Evolutionary conservation across 257 asterid species (phyloP), one percentile per base, ranked within the genome.

Genomic region (Echites panduratus): DNA sequence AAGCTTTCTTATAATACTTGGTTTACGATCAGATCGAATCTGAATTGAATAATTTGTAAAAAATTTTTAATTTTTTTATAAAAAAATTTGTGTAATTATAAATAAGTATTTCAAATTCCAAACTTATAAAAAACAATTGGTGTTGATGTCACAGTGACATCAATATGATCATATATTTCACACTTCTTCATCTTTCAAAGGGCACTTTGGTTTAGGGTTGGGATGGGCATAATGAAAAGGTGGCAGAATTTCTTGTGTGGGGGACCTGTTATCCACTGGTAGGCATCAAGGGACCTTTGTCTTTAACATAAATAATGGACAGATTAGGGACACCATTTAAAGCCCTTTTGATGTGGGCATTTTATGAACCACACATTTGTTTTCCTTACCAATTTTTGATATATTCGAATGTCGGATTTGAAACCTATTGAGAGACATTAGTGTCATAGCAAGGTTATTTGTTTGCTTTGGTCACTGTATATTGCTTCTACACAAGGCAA

Each of bases 81-180:
- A n/a, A n/a, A n/a, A n/a, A n/a, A n/a, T n/a, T n/a, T n/a, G n/a
- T n/a, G n/a, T n/a, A n/a, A n/a, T n/a, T n/a, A n/a, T n/a, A n/a
- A n/a, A n/a, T n/a, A n/a, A n/a, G n/a, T n/a, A n/a, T n/a, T n/a
- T n/a, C n/a, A n/a, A n/a, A n/a, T n/a, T n/a, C n/a, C n/a, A n/a
- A n/a, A n/a, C n/a, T n/a, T n/a, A n/a, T n/a, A n/a, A n/a, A n/a
- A n/a, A n/a, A n/a, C n/a, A n/a, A n/a, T n/a, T n/a, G n/a, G n/a
- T n/a, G n/a, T n/a, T n/a, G 38, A 54, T 24, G 74, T 56, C 74
- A 70, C 14, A 12, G 20, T 70, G 74, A 70, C 24, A 8, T 40
- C 74, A 40, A 12, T 47, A n/a, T 41, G 41, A 24, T 53, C 52
- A 1, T 4, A 38, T 14, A n/a, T 54, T 29, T 49, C 8, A n/a